A percentile compares a stretch with the other conserved stretches of the same genome.
These are phyloP conservation scores for Colletotrichum echinochloae DNA, from an alignment of 2,329 filamentous ascomycete species.

Conservation along the genomic window DNA sequence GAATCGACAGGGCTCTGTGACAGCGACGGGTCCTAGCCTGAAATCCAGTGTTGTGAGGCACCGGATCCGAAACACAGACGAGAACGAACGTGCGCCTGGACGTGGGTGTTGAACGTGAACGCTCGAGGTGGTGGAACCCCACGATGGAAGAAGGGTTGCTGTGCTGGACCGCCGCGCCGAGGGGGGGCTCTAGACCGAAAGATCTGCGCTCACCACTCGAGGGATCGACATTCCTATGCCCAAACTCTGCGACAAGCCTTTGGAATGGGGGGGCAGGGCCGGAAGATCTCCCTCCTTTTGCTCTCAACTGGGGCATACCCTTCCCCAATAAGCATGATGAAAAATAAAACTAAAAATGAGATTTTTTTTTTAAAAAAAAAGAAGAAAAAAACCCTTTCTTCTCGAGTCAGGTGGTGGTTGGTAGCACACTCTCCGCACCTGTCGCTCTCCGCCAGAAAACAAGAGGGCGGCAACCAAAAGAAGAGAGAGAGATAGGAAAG, in stretches of 20 bases:
- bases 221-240: constrained; percentile 7
- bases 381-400: background rate
- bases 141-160: background rate
- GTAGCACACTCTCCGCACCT: background rate
- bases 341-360: too few relatives aligned
- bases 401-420: background rate
- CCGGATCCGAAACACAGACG: constrained; percentile 30
- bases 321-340: too few relatives aligned
- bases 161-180: background rate
- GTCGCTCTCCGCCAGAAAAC: constrained; percentile 2
- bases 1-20: constrained; percentile 29
- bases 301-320: background rate
- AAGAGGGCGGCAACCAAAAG: too few relatives aligned
- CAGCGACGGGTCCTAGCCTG: constrained; percentile 5
- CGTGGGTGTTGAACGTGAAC: background rate
- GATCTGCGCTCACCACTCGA: constrained; percentile 7
- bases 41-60: constrained; percentile 21
- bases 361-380: too few relatives aligned
- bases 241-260: background rate
- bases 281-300: constrained; percentile 1
- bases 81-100: constrained; percentile 9
- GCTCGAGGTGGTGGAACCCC: background rate
- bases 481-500: background rate
- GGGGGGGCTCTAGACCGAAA: constrained; percentile 10
- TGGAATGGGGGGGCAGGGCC: background rate